Evolutionary conservation across 2,329 filamentous ascomycete genomes (phyloP).

Genomic region (Microascus cirrosus): DNA sequence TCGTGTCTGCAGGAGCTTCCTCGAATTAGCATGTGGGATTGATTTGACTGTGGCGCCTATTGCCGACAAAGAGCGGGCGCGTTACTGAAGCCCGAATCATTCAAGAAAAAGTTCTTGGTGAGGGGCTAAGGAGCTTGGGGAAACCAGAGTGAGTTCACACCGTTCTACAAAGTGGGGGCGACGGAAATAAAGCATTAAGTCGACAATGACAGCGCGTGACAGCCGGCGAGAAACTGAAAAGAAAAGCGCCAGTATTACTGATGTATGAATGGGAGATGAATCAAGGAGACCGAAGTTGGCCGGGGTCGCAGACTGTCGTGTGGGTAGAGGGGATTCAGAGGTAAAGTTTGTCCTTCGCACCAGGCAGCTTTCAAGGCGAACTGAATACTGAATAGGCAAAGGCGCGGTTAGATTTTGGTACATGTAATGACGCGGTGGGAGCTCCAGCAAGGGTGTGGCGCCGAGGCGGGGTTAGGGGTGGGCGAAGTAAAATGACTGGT

Average conservation of each 20-base stretch:
- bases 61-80: neutral
- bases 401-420: neutral
- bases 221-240: neutral
- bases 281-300: neutral
- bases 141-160: neutral
- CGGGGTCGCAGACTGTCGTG: neutral
- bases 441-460: neutral
- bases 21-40: constrained; percentile 47
- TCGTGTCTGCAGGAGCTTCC: constrained; percentile 40
- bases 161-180: neutral
- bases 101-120: neutral
- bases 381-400: neutral
- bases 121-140: neutral
- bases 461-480: constrained; percentile 8
- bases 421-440: constrained; percentile 3
- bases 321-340: neutral
- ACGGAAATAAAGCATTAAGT: neutral
- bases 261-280: neutral
- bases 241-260: neutral
- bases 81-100: neutral
- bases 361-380: neutral
- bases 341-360: neutral
- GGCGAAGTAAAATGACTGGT: constrained; percentile 2
- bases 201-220: neutral
- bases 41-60: neutral